Evolutionary conservation across 1,284 basidiomycete species (phyloP).

Genomic region (Veloporphyrellus conicus): DNA sequence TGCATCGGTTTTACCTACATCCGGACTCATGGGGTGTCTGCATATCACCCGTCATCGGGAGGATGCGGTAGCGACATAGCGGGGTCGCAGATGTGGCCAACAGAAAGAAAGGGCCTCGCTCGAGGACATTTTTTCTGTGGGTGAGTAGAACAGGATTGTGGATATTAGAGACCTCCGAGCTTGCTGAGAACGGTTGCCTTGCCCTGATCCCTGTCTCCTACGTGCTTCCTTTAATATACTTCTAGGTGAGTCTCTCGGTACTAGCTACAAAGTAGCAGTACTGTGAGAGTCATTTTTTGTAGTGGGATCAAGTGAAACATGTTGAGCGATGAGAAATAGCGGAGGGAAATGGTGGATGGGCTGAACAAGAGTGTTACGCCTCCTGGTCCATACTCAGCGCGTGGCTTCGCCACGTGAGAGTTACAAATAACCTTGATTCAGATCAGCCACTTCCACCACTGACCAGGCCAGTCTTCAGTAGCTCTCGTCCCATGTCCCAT

Average conservation of each 20-base stretch:
- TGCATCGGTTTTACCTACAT: slow-evolving; percentile 9
- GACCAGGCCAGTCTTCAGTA: neutral
- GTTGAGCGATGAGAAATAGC: slow-evolving; percentile 29
- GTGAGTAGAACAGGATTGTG: slow-evolving; percentile 1
- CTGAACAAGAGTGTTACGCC: slow-evolving; percentile 36
- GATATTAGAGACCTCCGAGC: slow-evolving; percentile 9
- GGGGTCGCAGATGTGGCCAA: neutral
- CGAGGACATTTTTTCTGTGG: neutral
- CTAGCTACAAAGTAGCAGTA: neutral
- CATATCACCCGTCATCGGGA: slow-evolving; percentile 24
- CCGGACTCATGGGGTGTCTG: slow-evolving; percentile 1
- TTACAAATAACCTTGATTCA: slow-evolving; percentile 16
- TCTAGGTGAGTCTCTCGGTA: neutral
- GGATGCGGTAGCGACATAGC: slow-evolving; percentile 9
- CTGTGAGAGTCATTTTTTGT: slow-evolving; percentile 3
- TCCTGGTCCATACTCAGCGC: slow-evolving; percentile 29
- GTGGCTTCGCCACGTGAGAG: slow-evolving; percentile 32
- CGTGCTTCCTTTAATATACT: neutral
- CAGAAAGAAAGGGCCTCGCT: neutral
- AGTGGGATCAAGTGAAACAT: slow-evolving; percentile 15
- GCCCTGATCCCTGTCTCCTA: slow-evolving; percentile 24
- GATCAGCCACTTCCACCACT: slow-evolving; percentile 18
- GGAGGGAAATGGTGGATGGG: slow-evolving; percentile 30
- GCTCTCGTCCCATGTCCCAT: neutral
- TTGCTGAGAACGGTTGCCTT: slow-evolving; percentile 18